These are phyloP conservation scores for Bolboschoenoplectus hybrid DNA, from an alignment of 202 grass and related monocot species.

Conservation along the genomic window DNA sequence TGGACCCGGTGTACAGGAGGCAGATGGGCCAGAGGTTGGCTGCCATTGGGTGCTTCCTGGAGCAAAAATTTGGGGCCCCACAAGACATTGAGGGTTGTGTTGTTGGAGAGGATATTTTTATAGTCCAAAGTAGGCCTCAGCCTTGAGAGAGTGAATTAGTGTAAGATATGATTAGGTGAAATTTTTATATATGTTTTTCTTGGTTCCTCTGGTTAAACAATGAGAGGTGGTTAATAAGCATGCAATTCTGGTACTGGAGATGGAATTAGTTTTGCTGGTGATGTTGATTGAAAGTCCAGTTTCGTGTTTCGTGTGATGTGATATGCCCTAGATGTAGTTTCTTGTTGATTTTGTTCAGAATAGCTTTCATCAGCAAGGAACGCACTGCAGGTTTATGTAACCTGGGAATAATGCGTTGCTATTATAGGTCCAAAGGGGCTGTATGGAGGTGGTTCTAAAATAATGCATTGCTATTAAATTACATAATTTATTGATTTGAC, in stretches of 20 bases:
- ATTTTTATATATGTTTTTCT: background rate
- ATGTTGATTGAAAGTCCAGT: background rate
- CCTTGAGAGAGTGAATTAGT: conserved; percentile 37
- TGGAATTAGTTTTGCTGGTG: background rate
- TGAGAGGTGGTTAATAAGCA: background rate
- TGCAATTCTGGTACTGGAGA: background rate
- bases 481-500: no score
- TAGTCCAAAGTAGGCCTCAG: conserved; percentile 93
- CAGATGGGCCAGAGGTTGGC: conserved; percentile 77
- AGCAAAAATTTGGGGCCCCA: conserved; percentile 72
- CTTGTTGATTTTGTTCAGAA: background rate
- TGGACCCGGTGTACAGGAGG: conserved; percentile 61
- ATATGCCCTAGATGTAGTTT: background rate
- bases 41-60: conserved; percentile 80
- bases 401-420: no score
- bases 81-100: conserved; percentile 96
- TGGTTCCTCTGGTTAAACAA: background rate
- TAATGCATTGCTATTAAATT: no score
- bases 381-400: no score
- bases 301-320: background rate
- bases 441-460: no score
- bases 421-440: no score
- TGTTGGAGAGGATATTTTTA: conserved; percentile 72
- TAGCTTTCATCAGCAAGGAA: background rate
- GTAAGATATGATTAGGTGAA: conserved; percentile 28